Percentiles rank a stretch among this genome's conserved stretches.
Conservation (phyloP, 176 grass and related monocot genomes). For the Zea luxurians region DNA sequence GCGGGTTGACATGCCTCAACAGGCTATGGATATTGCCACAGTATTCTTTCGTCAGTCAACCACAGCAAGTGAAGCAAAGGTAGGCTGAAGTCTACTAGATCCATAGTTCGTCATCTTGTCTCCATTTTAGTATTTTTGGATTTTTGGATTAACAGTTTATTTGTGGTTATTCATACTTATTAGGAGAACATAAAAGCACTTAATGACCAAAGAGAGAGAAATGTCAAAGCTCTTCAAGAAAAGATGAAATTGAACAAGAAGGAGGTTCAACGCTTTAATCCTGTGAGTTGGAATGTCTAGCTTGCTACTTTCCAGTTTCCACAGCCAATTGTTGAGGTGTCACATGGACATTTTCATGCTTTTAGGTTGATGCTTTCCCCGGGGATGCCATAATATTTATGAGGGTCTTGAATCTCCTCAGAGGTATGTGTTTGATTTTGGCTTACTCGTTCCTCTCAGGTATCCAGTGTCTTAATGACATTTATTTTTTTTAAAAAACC, state of each 20-base stretch:
- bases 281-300: constrained; percentile 57
- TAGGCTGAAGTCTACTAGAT: constrained; percentile 32
- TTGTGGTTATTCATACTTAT: constrained; percentile 35
- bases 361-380: constrained; percentile 96
- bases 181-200: constrained; percentile 83
- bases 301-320: constrained; percentile 25
- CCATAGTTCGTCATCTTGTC: background rate
- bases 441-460: constrained; percentile 25
- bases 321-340: constrained; percentile 13
- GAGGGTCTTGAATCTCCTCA: constrained; percentile 98
- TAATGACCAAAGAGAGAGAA: constrained; percentile 79
- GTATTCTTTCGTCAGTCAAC: constrained; percentile 82
- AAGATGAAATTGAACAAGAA: constrained; percentile 79
- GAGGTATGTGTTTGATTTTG: constrained; percentile 57
- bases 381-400: constrained; percentile 95
- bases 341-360: constrained; percentile 20
- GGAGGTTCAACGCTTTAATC: constrained; percentile 75
- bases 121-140: background rate
- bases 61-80: constrained; percentile 74
- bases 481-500: background rate
- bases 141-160: constrained; percentile 17
- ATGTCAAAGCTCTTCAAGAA: constrained; percentile 72
- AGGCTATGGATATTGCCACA: constrained; percentile 76
- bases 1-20: constrained; percentile 94
- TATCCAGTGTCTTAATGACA: constrained; percentile 13